Evolutionary conservation across 2,329 filamentous ascomycete species (phyloP), one percentile per base, ranked within the genome.

Genomic region (Epichloe festucae): DNA sequence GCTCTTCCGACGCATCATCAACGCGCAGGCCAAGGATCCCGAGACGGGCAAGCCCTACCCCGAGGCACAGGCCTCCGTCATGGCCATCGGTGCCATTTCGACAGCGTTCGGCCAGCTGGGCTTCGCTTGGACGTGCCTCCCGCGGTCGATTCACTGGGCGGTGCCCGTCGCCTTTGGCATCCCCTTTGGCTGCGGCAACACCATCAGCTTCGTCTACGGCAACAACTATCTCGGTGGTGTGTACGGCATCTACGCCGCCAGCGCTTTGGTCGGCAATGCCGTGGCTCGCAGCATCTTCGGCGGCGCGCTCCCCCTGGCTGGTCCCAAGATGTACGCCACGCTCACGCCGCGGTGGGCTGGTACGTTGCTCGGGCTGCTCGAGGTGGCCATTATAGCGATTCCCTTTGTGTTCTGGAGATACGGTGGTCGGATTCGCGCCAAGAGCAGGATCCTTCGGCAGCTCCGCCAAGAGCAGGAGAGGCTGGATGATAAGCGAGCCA

Each of bases 81-180:
- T 95, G 61, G 87, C 84, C 58, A 79, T 95, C 27, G 87, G 85
- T 3, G 80, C 87, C 0, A 64, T 94, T 1, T 70, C 88, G 1
- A 81, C 86, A 0, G 85, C 89, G 0, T 65, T 87, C 3, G 90
- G 89, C 15, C 84, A 95, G 66, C 77, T 96, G 23, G 85, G 84
- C 65, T 96, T 96, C 62, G 81, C 87, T 0, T 95, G 89, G 89
- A 95, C 89, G 0, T 89, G 84, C 54, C 79, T 89, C 0, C 89
- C 89, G 0, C 70, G 68, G 0, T 77, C 79, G 4, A 87, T 94
- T 35, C 89, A 88, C 63, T 94, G 87, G 84, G 81, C 89, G n/a
- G 74, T 81, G 19, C 85, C 87, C 1, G 84, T 94, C 47, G 71
- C 87, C 0, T 87, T 87, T 1, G 87, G 88, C 0, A 77, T 94